phyloP scores from a whole-genome alignment of 2,329 filamentous ascomycete species.

The Blastomyces parvus region DNA sequence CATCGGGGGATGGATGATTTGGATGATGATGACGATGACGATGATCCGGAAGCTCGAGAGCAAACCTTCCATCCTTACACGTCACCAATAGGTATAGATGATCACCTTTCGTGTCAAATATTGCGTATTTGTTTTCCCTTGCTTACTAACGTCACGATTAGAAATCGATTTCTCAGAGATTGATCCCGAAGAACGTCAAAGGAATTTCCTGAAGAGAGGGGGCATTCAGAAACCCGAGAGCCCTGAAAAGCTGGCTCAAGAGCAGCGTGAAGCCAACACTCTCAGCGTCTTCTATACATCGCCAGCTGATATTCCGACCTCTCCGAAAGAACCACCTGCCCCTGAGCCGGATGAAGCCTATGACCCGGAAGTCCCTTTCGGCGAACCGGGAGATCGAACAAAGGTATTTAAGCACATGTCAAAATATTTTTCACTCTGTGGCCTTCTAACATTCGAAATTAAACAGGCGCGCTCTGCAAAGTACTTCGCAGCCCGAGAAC shows the following conservation, averaged over 20 bases:
- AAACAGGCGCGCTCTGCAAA: conserved; percentile 33
- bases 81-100: conserved; percentile 27
- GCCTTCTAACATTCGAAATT: conserved; percentile 4
- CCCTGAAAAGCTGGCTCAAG: conserved; percentile 36
- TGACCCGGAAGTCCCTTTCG: conserved; percentile 31
- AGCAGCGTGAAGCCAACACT: conserved; percentile 39
- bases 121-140: conserved; percentile 9
- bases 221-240: conserved; percentile 33
- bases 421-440: not conserved
- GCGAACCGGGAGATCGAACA: conserved; percentile 33
- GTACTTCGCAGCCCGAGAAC: conserved; percentile 31
- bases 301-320: conserved; percentile 37
- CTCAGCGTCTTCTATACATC: conserved; percentile 42
- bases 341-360: conserved; percentile 29
- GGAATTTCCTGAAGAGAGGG: conserved; percentile 36
- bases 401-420: conserved; percentile 25
- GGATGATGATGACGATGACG: conserved; percentile 55
- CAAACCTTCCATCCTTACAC: conserved; percentile 30
- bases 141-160: conserved; percentile 14
- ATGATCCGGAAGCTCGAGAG: conserved; percentile 45
- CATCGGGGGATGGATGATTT: conserved; percentile 48
- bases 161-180: conserved; percentile 34
- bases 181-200: conserved; percentile 25
- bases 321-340: conserved; percentile 39
- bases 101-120: not conserved